A percentile compares a stretch with the other conserved stretches of the same genome.
phyloP scores from a whole-genome alignment of 106 monocot species.

The Dendrobium huoshanense region DNA sequence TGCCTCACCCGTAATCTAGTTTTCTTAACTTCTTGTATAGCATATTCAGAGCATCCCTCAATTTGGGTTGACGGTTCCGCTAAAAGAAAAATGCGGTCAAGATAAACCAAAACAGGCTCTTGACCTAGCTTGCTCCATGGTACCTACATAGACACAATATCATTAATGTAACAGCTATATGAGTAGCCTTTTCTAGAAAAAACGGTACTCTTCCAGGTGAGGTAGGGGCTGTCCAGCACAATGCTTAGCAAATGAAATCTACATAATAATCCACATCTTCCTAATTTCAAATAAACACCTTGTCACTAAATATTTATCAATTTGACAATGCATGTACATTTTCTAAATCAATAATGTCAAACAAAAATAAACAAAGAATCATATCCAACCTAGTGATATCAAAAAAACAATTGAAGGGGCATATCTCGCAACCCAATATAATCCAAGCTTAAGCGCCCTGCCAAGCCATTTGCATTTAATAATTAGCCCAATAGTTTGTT shows the following conservation, averaged over 20 bases:
- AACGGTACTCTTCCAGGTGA: background rate
- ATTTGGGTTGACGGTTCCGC: conserved; percentile 90
- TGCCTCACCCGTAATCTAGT: conserved; percentile 52
- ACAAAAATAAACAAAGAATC: background rate
- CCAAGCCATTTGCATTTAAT: background rate
- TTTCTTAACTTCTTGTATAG: conserved; percentile 88
- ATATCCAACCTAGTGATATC: background rate
- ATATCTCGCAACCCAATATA: background rate
- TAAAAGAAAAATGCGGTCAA: conserved; percentile 84
- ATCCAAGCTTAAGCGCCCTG: background rate
- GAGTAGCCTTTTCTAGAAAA: background rate
- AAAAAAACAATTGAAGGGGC: background rate
- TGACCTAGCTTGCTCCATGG: conserved; percentile 97
- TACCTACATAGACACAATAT: conserved; percentile 44
- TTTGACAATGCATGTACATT: background rate
- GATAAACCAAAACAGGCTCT: conserved; percentile 88
- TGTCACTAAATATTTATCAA: background rate
- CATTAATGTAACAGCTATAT: background rate
- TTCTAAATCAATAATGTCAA: too few relatives aligned
- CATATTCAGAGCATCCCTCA: conserved; percentile 79
- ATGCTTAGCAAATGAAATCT: background rate
- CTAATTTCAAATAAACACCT: background rate
- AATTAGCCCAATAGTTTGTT: background rate
- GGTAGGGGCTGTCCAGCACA: background rate
- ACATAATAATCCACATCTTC: background rate